A percentile compares a stretch with the other conserved stretches of the same genome.
Evolutionary conservation across 805 yeast genomes (phyloP).

Genomic region (Zygotorulaspora sp.): DNA sequence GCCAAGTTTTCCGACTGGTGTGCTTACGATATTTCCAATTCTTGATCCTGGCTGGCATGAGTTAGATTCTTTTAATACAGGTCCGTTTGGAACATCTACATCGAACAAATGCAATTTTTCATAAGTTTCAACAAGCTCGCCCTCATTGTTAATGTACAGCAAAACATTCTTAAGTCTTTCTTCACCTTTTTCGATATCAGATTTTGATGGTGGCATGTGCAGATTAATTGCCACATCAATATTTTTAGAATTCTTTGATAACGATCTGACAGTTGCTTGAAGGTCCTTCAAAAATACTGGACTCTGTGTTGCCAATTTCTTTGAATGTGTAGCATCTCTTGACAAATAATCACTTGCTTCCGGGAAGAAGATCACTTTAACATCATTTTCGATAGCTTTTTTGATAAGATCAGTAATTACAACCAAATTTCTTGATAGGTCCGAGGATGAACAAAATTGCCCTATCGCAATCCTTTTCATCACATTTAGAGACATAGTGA

Average conservation of each 20-base stretch:
- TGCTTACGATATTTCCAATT: conserved; percentile 50
- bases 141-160: conserved; percentile 62
- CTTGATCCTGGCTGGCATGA: conserved; percentile 75
- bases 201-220: conserved; percentile 64
- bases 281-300: conserved; percentile 43
- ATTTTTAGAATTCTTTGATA: conserved; percentile 35
- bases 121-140: conserved; percentile 63
- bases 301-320: conserved; percentile 49
- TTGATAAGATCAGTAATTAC: conserved; percentile 55
- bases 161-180: conserved; percentile 64
- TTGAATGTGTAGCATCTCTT: conserved; percentile 60
- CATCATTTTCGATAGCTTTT: conserved; percentile 58
- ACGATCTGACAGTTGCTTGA: conserved; percentile 42
- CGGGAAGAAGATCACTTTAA: conserved; percentile 74
- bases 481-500: not conserved
- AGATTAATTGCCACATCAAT: conserved; percentile 79
- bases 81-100: conserved; percentile 75
- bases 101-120: conserved; percentile 89
- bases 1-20: conserved; percentile 64
- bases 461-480: conserved; percentile 62
- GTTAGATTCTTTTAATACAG: conserved; percentile 68
- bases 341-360: conserved; percentile 92
- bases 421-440: conserved; percentile 53
- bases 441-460: conserved; percentile 73
- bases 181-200: conserved; percentile 19